Evolutionary conservation across 192 early-diverging fungal species (phyloP).

Genomic region (Linnemannia elongata): DNA sequence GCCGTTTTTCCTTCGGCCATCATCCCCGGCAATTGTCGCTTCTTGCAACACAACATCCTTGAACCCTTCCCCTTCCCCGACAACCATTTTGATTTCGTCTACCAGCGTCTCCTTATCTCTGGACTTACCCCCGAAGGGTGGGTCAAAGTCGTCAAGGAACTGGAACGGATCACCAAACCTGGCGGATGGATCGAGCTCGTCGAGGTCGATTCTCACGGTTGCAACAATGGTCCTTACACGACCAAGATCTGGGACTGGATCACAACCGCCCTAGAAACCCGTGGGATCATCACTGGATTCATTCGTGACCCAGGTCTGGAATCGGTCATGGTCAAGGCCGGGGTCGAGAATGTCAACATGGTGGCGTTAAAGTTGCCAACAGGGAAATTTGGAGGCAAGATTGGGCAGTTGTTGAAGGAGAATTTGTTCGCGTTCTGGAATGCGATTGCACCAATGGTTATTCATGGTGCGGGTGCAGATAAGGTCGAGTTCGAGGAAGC

Average conservation of each 20-base stretch:
- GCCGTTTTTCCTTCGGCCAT: constrained; percentile 46
- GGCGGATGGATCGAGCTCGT: constrained; percentile 57
- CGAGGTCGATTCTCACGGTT: constrained; percentile 34
- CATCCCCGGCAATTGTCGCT: constrained; percentile 50
- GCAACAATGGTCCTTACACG: constrained; percentile 38
- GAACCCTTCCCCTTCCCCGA: constrained; percentile 48
- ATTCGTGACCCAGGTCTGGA: constrained; percentile 6
- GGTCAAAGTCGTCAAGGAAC: constrained; percentile 27
- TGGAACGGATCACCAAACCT: constrained; percentile 43
- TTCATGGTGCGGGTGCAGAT: constrained; percentile 32
- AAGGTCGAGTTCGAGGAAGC: constrained; percentile 37
- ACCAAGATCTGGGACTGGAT: constrained; percentile 45
- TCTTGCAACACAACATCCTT: constrained; percentile 38
- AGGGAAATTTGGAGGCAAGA: constrained; percentile 39
- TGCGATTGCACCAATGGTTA: constrained; percentile 30
- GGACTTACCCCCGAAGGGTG: constrained; percentile 43
- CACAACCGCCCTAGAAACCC: constrained; percentile 2
- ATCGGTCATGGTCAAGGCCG: not conserved
- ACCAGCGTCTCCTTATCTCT: constrained; percentile 37
- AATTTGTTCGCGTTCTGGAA: constrained; percentile 40
- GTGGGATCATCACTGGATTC: constrained; percentile 15
- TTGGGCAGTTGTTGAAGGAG: constrained; percentile 37
- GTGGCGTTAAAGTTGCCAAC: constrained; percentile 25
- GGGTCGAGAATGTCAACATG: constrained; percentile 21
- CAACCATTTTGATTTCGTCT: constrained; percentile 57